These are phyloP conservation scores for Talaromyces sp. DNA, from an alignment of 2,329 filamentous ascomycete species.

Conservation along the genomic window DNA sequence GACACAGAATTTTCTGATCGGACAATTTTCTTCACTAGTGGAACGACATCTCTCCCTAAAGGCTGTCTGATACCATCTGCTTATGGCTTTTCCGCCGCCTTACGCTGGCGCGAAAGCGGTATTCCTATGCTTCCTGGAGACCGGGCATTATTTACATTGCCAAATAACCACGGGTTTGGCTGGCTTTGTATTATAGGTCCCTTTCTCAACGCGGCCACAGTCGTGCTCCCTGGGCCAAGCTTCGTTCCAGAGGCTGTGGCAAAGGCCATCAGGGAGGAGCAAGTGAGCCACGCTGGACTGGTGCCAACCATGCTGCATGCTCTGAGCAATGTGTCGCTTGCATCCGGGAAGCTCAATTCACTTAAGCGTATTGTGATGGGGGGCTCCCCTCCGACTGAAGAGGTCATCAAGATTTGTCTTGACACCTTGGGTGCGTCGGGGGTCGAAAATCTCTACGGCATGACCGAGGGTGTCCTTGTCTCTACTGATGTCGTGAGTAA, in stretches of 20 bases:
- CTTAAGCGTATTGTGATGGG: background rate
- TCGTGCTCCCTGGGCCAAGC: background rate
- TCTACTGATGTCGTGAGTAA: background rate
- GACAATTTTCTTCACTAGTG: background rate
- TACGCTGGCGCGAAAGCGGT: slow-evolving; percentile 2
- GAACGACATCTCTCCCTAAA: background rate
- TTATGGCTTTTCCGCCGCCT: background rate
- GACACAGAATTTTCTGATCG: background rate
- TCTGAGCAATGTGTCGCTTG: background rate
- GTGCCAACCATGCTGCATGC: slow-evolving; percentile 1
- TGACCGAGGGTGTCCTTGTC: background rate
- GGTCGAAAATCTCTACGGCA: background rate
- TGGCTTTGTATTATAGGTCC: background rate
- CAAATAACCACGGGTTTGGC: slow-evolving; percentile 1
- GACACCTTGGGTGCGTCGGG: slow-evolving; percentile 1
- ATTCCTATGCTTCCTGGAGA: background rate
- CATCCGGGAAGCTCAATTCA: background rate
- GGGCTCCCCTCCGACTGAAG: background rate
- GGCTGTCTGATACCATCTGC: background rate
- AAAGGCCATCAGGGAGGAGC: slow-evolving; percentile 4
- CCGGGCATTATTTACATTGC: slow-evolving; percentile 2
- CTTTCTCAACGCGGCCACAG: background rate
- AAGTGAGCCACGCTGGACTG: slow-evolving; percentile 2
- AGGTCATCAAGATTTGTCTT: slow-evolving; percentile 3
- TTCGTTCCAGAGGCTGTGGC: slow-evolving; percentile 1